phyloP scores from a whole-genome alignment of 2,329 filamentous ascomycete species.

The Colletotrichum tanaceti region DNA sequence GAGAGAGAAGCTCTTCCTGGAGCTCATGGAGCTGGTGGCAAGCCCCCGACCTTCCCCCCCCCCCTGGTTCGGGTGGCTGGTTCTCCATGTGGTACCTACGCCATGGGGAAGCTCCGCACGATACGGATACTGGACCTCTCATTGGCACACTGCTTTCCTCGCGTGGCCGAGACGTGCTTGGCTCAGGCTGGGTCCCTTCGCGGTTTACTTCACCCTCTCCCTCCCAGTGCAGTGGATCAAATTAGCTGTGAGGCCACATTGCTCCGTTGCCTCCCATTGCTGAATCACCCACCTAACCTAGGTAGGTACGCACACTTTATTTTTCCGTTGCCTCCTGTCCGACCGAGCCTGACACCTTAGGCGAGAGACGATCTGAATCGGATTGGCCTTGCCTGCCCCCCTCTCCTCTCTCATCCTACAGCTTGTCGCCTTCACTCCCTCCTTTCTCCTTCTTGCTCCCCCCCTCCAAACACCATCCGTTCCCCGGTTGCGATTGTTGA shows the following conservation, averaged over 20 bases:
- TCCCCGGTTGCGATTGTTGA: constrained; percentile 50
- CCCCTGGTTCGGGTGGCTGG: constrained; percentile 28
- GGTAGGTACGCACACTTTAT: constrained; percentile 30
- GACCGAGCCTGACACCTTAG: constrained; percentile 27
- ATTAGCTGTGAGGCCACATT: constrained; percentile 38
- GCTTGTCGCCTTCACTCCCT: constrained; percentile 10
- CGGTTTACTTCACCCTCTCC: constrained; percentile 1
- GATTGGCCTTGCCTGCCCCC: constrained; percentile 11
- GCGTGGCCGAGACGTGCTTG: neutral
- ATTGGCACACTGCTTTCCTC: constrained; percentile 2
- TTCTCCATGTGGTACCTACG: constrained; percentile 28
- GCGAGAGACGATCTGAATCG: constrained; percentile 24
- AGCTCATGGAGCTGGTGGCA: constrained; percentile 3
- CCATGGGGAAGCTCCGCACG: constrained; percentile 11
- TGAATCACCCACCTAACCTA: constrained; percentile 20
- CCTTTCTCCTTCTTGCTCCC: constrained; percentile 7
- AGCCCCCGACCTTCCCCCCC: constrained; percentile 12
- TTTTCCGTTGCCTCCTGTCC: constrained; percentile 30
- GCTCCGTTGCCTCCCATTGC: constrained; percentile 14
- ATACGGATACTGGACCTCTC: neutral
- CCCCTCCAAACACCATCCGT: constrained; percentile 17
- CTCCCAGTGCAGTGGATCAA: constrained; percentile 32
- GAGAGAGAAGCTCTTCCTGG: constrained; percentile 8
- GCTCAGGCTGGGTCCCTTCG: neutral
- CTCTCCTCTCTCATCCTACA: constrained; percentile 10